Evolutionary conservation across 106 monocot genomes (phyloP).

Genomic region (Xerophyta viscosa): DNA sequence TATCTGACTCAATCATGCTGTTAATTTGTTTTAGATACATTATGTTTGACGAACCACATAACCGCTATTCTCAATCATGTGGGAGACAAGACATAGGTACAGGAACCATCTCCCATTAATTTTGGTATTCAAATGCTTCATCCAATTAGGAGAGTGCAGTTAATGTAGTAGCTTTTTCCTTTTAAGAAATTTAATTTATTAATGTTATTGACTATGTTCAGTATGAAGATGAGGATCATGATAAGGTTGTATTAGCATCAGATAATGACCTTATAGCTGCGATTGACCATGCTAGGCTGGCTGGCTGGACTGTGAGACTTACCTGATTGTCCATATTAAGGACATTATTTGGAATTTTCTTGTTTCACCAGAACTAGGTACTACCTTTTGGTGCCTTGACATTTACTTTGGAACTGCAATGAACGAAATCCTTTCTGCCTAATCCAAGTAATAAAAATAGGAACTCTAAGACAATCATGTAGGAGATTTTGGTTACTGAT

Average conservation of each 20-base stretch:
- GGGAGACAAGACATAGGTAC: conserved; percentile 7
- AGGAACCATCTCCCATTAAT: conserved; percentile 8
- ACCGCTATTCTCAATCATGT: conserved; percentile 5
- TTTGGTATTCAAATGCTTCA: conserved; percentile 3
- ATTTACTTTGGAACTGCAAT: no score
- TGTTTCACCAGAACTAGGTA: neutral
- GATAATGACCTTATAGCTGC: conserved; percentile 12
- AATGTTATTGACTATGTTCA: neutral
- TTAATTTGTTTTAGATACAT: conserved; percentile 4
- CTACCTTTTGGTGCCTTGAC: no score
- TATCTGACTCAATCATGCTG: neutral
- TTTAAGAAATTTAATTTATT: neutral
- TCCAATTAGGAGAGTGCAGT: neutral
- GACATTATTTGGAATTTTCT: neutral
- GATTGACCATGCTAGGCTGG: conserved; percentile 12
- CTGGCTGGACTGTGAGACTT: conserved; percentile 9
- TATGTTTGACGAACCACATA: conserved; percentile 7
- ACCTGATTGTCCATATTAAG: neutral
- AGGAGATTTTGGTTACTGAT: no score
- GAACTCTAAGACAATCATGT: no score
- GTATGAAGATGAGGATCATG: conserved; percentile 18
- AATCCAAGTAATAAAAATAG: no score
- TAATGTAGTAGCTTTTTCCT: neutral
- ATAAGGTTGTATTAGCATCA: conserved; percentile 9
- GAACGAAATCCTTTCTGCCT: no score